These are phyloP conservation scores for Fusarium miscanthi DNA, from an alignment of 2,329 filamentous ascomycete genomes.

Conservation along the genomic window DNA sequence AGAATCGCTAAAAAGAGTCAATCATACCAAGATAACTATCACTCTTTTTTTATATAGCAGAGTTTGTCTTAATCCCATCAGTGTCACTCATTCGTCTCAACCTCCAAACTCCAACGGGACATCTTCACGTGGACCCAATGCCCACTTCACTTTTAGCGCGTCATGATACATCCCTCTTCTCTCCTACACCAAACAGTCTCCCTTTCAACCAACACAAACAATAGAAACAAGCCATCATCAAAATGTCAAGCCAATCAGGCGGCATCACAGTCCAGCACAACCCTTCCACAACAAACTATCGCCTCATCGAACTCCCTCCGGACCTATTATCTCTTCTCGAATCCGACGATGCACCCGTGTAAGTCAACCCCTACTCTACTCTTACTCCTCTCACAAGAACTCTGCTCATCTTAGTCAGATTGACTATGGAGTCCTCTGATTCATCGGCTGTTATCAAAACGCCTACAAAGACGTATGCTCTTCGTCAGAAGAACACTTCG, in stretches of 20 bases:
- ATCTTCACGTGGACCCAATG: conserved; percentile 21
- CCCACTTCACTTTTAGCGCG: conserved; percentile 6
- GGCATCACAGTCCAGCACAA: conserved; percentile 64
- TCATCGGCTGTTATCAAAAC: conserved; percentile 63
- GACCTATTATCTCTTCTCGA: conserved; percentile 68
- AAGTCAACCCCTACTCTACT: conserved; percentile 43
- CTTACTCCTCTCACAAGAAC: background rate
- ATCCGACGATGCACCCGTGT: conserved; percentile 64
- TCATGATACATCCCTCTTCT: background rate
- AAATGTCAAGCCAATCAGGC: conserved; percentile 60
- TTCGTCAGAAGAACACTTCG: conserved; percentile 75
- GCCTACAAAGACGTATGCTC: conserved; percentile 64
- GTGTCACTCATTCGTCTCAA: background rate
- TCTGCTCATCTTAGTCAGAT: conserved; percentile 46
- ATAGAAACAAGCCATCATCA: background rate
- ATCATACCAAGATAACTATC: background rate
- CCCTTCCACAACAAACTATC: conserved; percentile 63
- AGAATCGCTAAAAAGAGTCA: background rate
- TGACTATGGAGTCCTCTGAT: conserved; percentile 62
- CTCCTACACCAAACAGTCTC: background rate
- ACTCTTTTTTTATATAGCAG: background rate
- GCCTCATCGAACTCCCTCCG: conserved; percentile 70
- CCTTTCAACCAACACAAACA: background rate
- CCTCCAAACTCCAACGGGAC: background rate
- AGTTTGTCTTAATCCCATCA: background rate